A percentile compares a stretch with the other conserved stretches of the same genome.
These are phyloP conservation scores for Adansonia digitata DNA, from an alignment of 345 rosid species.

Conservation along the genomic window DNA sequence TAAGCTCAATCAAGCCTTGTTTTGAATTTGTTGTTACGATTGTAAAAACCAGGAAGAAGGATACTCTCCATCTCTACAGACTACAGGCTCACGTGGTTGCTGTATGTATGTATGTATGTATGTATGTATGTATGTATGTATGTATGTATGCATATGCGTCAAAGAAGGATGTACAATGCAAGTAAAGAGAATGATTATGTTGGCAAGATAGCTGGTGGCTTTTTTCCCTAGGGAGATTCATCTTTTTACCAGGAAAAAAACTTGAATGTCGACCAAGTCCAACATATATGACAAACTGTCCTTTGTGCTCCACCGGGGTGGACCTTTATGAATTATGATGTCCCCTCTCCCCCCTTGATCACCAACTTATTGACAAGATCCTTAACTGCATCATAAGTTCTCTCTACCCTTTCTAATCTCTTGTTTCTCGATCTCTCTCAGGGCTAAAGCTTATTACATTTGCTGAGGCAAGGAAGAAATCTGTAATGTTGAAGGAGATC, in stretches of 20 bases:
- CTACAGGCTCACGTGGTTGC: too few relatives aligned
- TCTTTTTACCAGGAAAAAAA: background rate
- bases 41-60: background rate
- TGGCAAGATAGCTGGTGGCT: background rate
- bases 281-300: constrained; percentile 16
- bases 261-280: background rate
- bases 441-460: too few relatives aligned
- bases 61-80: background rate
- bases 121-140: too few relatives aligned
- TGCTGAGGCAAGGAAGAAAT: too few relatives aligned
- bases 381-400: background rate
- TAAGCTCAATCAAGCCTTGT: background rate
- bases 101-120: too few relatives aligned
- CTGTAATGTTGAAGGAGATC: too few relatives aligned
- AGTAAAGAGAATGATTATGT: background rate
- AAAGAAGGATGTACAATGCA: background rate
- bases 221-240: background rate
- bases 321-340: constrained; percentile 10
- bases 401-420: background rate
- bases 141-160: too few relatives aligned
- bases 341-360: background rate
- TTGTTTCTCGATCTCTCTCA: background rate
- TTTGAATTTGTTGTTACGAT: background rate
- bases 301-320: background rate
- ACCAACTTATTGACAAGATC: constrained; percentile 7